These are phyloP conservation scores for Canavalia gladiata DNA, from an alignment of 306 rosid species.

Conservation along the genomic window DNA sequence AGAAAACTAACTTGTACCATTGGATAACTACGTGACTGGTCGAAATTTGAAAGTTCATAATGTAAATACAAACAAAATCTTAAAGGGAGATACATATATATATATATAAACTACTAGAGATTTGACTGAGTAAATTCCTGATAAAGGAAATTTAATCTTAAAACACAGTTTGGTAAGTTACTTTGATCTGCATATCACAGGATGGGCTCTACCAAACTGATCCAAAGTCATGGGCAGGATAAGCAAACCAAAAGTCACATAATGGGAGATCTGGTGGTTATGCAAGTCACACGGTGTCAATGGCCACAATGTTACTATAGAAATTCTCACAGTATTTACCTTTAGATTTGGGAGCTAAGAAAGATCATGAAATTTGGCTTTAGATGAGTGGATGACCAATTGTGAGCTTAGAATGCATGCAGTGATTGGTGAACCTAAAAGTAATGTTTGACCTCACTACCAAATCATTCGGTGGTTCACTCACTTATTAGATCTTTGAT, in stretches of 20 bases:
- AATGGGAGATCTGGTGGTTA: background rate
- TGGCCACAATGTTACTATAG: slow-evolving; percentile 13
- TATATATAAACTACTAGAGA: background rate
- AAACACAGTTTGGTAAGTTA: slow-evolving; percentile 1
- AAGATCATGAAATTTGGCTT: slow-evolving; percentile 14
- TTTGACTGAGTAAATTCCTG: slow-evolving; percentile 20
- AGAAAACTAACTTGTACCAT: background rate
- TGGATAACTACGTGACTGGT: slow-evolving; percentile 23
- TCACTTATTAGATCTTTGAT: slow-evolving; percentile 4
- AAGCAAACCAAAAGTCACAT: background rate
- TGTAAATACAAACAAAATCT: slow-evolving; percentile 21
- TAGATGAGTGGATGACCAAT: background rate
- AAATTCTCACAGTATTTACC: slow-evolving; percentile 30
- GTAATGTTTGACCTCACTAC: slow-evolving; percentile 12
- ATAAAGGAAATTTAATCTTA: slow-evolving; percentile 14
- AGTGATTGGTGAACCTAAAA: slow-evolving; percentile 24
- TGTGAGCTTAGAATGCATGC: slow-evolving; percentile 25
- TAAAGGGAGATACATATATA: background rate
- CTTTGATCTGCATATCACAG: background rate
- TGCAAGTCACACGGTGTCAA: slow-evolving; percentile 7
- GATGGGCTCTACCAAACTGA: slow-evolving; percentile 31
- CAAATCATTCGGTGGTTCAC: slow-evolving; percentile 29
- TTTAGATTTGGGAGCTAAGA: slow-evolving; percentile 25
- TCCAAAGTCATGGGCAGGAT: slow-evolving; percentile 34
- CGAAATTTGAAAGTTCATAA: slow-evolving; percentile 13